Base-by-base conservation (phyloP, 306 rosid species). In the Pterocarpus santalinus region DNA sequence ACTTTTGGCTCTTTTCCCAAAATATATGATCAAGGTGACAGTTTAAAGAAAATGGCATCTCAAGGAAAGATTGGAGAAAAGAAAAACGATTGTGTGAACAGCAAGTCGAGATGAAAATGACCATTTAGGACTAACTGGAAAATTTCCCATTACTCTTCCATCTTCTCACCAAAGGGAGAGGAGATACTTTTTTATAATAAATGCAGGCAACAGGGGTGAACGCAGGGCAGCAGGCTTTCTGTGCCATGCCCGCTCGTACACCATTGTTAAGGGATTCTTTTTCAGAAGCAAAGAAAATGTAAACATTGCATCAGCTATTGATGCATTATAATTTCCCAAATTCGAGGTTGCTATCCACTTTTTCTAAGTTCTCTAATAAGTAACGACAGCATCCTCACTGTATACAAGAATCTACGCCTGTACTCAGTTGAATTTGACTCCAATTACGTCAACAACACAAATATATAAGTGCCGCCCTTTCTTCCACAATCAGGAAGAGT, bases 351-450 rank as follows among this genome's bases (percentile, higher is more conserved):
- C 17, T 55, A 32, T 56, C 49, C 72, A 47, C 16, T 28, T 39
- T 38, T n/a, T 69, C 63, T 7, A 44, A 44, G 72, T 79, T 79
- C 72, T 14, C 14, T 51, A 72, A 15, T 51, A 65, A 73, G 51
- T 80, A 72, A 34, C 69, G 17, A 14, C 44, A 41, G 38, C 62
- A 52, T 5, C 60, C 41, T 73, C 69, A 16, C 38, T 53, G 44
- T 46, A 70, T 35, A 22, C 44, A 46, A 61, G 36, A 70, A 61
- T 36, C 56, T 60, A 49, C 3, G 38, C 52, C 64, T 39, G 28
- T 51, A 7, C 78, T 47, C 30, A 14, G 65, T 62, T 51, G 56
- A 80, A 71, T 62, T 10, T 8, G 72, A 51, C 30, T 5, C n/a
- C 28, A 52, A 33, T 41, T 43, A 5, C 47, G 46, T 67, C 76